These are phyloP conservation scores for Populus hybrid DNA, from an alignment of 441 rosid genomes.

Conservation along the genomic window DNA sequence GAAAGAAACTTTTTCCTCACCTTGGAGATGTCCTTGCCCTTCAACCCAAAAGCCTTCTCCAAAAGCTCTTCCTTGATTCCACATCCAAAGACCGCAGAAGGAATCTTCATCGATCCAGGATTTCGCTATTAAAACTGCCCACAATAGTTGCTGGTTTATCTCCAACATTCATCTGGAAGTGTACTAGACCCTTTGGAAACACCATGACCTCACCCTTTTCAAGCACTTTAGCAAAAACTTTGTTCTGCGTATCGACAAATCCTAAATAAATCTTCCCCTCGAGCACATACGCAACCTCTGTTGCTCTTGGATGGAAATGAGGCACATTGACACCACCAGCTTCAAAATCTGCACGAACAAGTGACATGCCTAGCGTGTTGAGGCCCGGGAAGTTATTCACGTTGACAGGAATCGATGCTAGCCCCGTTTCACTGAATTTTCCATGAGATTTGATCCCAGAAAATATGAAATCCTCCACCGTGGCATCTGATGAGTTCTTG, in stretches of 20 bases:
- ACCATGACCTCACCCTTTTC: constrained; percentile 74
- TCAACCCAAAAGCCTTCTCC: constrained; percentile 64
- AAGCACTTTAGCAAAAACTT: constrained; percentile 54
- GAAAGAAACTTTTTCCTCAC: constrained; percentile 38
- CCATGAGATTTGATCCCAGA: constrained; percentile 49
- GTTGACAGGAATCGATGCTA: constrained; percentile 46
- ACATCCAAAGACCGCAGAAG: constrained; percentile 57
- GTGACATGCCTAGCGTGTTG: constrained; percentile 54
- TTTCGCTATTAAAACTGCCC: constrained; percentile 63
- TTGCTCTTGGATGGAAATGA: constrained; percentile 70
- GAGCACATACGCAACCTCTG: constrained; percentile 52
- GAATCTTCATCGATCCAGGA: constrained; percentile 57
- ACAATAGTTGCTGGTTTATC: constrained; percentile 50
- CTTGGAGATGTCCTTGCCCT: constrained; percentile 41
- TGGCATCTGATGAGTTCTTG: constrained; percentile 54
- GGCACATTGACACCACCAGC: constrained; percentile 62
- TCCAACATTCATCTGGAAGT: constrained; percentile 76
- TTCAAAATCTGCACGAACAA: constrained; percentile 67
- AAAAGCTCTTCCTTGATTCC: constrained; percentile 50
- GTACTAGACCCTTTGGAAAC: constrained; percentile 63
- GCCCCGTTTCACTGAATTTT: constrained; percentile 42
- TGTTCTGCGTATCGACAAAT: constrained; percentile 53
- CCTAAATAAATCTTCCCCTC: constrained; percentile 64
- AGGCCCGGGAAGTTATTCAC: constrained; percentile 57
- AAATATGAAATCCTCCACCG: constrained; percentile 53